Evolutionary conservation across 179 eudicot species (phyloP).

Genomic region (Spergularia azorica): DNA sequence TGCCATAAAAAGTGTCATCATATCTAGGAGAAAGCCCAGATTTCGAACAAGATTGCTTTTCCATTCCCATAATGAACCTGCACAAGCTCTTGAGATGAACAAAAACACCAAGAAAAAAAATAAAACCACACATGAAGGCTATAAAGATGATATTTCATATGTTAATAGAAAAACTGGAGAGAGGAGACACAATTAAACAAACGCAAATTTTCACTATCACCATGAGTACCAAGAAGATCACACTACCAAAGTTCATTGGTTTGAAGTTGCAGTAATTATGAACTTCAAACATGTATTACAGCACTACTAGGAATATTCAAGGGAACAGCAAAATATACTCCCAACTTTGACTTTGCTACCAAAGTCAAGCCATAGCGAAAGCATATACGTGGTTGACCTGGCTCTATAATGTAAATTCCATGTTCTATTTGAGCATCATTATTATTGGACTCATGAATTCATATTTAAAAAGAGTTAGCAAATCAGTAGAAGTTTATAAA

Average conservation of each 20-base stretch:
- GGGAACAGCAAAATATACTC: not conserved
- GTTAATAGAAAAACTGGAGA: not conserved
- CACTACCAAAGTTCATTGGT: not conserved
- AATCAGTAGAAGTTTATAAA: not conserved
- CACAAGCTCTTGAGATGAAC: constrained; percentile 26
- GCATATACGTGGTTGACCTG: not conserved
- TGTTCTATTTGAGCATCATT: not conserved
- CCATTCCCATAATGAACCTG: constrained; percentile 96
- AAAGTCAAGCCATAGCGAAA: not conserved
- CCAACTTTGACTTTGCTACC: not conserved
- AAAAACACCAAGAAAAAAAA: not conserved
- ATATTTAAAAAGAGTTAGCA: not conserved
- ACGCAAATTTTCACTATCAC: not conserved
- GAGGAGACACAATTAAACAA: not conserved
- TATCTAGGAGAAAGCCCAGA: constrained; percentile 82
- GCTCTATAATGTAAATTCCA: not conserved
- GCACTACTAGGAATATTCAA: not conserved
- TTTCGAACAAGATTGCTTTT: constrained; percentile 82
- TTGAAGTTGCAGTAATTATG: not conserved
- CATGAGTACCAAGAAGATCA: not conserved
- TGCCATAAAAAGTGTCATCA: constrained; percentile 96
- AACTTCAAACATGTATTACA: not conserved
- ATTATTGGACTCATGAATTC: not conserved
- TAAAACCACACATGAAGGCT: not conserved
- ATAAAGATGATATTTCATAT: not conserved